Evolutionary conservation across 2,329 filamentous ascomycete genomes (phyloP).

Genomic region (Paramyrothecium roridum): DNA sequence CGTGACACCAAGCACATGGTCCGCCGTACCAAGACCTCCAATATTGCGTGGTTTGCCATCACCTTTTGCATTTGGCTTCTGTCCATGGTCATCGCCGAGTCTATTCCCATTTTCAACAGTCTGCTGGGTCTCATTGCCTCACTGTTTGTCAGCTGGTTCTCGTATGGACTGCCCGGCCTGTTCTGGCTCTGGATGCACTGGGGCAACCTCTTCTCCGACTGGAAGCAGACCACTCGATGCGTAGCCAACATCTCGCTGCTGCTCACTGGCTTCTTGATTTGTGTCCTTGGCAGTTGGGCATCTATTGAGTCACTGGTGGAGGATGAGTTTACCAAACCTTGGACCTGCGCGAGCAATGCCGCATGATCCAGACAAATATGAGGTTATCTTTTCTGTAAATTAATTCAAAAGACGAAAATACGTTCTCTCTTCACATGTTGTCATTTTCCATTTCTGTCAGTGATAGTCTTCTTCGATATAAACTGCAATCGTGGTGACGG

Average conservation of each 20-base stretch:
- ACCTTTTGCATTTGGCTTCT: conserved; percentile 53
- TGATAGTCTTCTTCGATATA: too few relatives aligned
- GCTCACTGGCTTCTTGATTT: conserved; percentile 30
- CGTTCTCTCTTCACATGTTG: neutral
- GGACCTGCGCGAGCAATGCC: conserved; percentile 30
- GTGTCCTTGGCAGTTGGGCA: conserved; percentile 35
- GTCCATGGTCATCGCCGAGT: conserved; percentile 66
- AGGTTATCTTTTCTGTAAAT: neutral
- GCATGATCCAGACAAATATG: conserved; percentile 4
- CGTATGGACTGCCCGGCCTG: conserved; percentile 43
- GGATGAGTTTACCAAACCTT: conserved; percentile 25
- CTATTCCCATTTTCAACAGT: conserved; percentile 66
- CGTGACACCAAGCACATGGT: conserved; percentile 53
- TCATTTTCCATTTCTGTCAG: too few relatives aligned
- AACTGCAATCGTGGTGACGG: too few relatives aligned
- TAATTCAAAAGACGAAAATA: neutral
- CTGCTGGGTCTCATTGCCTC: conserved; percentile 61
- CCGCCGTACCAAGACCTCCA: conserved; percentile 46
- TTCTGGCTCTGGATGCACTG: conserved; percentile 47
- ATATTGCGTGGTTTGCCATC: conserved; percentile 57
- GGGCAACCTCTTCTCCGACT: conserved; percentile 32
- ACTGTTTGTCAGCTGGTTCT: conserved; percentile 67
- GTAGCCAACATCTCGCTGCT: conserved; percentile 26
- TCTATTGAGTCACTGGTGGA: conserved; percentile 31
- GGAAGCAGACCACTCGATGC: conserved; percentile 27